Base-by-base conservation (phyloP, 2,329 filamentous ascomycete species). In the Cladosporium sp. region DNA sequence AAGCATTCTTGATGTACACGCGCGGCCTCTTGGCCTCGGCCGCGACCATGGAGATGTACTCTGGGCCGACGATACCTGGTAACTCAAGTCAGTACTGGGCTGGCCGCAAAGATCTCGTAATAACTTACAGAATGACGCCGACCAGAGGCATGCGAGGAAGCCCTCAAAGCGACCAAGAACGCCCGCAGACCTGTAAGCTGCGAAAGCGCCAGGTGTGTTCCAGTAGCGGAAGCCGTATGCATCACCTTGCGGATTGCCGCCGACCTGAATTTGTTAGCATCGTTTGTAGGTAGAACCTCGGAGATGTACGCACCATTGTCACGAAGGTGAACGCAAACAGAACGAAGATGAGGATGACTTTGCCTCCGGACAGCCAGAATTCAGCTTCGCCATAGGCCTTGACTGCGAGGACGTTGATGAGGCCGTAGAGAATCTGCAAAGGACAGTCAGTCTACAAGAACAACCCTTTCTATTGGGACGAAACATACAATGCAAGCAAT, bases 291-390 rank as follows among this genome's bases (percentile, higher is more conserved):
- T 35, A 65, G 43, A 45, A 65, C 59, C 43, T 64, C 75, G 56
- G 70, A 70, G 22, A 69, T 70, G n/a, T n/a, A 30, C 27, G 27
- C 12, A 62, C 54, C 63, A 67, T 67, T 27, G 62, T 64, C 29
- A 67, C 50, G 51, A 67, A 66, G 47, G 64, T 65, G 53, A 66
- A 74, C 57, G 55, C 53, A 61, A 73, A 71, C 12, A 75, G 61
- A 35, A 69, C 67, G 47, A 73, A 56, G 58, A 75, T 74, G 50
- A 75, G 53, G 33, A 75, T 48, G 49, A 75, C 69, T 54, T 76
- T 75, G 57, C 69, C 69, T 32, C 68, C 69, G 2, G 78, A 77
- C 3, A 83, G 70, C 77, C 78, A 83, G 51, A 67, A 67, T 48
- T 68, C 66, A 19, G 60, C 65, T 53, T 74, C 71, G 15, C 72